Percentiles rank a stretch among this genome's conserved stretches.
These are phyloP conservation scores for Annulohypoxylon truncatum DNA, from an alignment of 2,329 filamentous ascomycete genomes.

Conservation along the genomic window DNA sequence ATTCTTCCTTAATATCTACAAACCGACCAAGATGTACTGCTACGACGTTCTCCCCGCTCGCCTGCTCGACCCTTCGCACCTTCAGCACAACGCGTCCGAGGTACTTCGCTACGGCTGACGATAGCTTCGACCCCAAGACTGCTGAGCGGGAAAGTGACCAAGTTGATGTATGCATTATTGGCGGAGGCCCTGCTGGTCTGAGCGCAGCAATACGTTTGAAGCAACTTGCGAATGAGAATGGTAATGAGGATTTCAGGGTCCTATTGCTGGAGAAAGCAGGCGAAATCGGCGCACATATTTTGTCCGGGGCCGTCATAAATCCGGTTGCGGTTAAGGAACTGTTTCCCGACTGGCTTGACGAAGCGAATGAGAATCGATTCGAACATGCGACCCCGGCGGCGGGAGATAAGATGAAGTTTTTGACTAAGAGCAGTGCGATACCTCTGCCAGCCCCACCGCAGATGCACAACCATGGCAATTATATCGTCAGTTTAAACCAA, in stretches of 20 bases:
- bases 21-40: constrained; percentile 34
- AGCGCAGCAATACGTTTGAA: constrained; percentile 94
- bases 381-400: constrained; percentile 86
- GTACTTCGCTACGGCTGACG: constrained; percentile 55
- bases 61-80: constrained; percentile 42
- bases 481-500: constrained; percentile 95
- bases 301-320: constrained; percentile 95
- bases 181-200: constrained; percentile 92
- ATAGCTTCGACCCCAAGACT: constrained; percentile 71
- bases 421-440: constrained; percentile 82
- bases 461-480: constrained; percentile 98
- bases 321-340: constrained; percentile 89
- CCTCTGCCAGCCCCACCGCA: constrained; percentile 91
- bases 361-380: constrained; percentile 89
- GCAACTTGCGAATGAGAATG: constrained; percentile 92
- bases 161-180: constrained; percentile 97
- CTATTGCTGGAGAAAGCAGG: constrained; percentile 94
- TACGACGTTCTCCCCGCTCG: constrained; percentile 25
- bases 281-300: constrained; percentile 92
- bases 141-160: constrained; percentile 90
- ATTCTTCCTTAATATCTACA: constrained; percentile 36
- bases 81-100: constrained; percentile 54
- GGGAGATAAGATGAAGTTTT: constrained; percentile 89
- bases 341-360: constrained; percentile 91
- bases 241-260: constrained; percentile 95